Conservation (phyloP, 2,329 filamentous ascomycete genomes). For the Ascocoryne sarcoides region DNA sequence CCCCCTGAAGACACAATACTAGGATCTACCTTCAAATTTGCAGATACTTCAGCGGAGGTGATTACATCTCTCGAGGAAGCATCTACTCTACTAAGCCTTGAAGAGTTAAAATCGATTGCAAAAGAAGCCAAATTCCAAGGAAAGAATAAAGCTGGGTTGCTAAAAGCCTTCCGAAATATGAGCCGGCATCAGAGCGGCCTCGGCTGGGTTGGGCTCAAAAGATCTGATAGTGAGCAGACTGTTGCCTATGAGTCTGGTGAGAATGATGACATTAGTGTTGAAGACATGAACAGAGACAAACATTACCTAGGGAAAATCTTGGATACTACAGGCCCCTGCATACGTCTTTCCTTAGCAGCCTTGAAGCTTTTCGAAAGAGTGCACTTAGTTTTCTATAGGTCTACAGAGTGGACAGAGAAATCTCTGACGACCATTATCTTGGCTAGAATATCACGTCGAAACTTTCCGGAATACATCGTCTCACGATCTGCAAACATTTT, state of each 20-base stretch:
- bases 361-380: conserved; percentile 86
- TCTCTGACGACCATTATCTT: conserved; percentile 91
- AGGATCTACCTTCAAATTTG: conserved; percentile 60
- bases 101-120: conserved; percentile 76
- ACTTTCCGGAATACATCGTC: conserved; percentile 86
- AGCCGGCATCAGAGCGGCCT: conserved; percentile 70
- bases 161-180: conserved; percentile 62
- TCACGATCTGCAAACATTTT: conserved; percentile 89
- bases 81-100: conserved; percentile 69
- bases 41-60: conserved; percentile 63
- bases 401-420: conserved; percentile 95
- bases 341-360: conserved; percentile 64
- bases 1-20: conserved; percentile 40
- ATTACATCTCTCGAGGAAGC: conserved; percentile 79
- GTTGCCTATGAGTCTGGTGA: conserved; percentile 44
- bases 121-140: conserved; percentile 83
- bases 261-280: conserved; percentile 28
- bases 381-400: conserved; percentile 91
- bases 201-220: conserved; percentile 56
- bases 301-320: conserved; percentile 74
- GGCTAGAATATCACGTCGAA: conserved; percentile 76
- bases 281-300: conserved; percentile 51
- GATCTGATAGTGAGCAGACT: conserved; percentile 34
- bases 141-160: conserved; percentile 76
- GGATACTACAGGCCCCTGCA: conserved; percentile 69